Conservation (phyloP, 2,329 filamentous ascomycete genomes). For the Ophiostoma sp. region DNA sequence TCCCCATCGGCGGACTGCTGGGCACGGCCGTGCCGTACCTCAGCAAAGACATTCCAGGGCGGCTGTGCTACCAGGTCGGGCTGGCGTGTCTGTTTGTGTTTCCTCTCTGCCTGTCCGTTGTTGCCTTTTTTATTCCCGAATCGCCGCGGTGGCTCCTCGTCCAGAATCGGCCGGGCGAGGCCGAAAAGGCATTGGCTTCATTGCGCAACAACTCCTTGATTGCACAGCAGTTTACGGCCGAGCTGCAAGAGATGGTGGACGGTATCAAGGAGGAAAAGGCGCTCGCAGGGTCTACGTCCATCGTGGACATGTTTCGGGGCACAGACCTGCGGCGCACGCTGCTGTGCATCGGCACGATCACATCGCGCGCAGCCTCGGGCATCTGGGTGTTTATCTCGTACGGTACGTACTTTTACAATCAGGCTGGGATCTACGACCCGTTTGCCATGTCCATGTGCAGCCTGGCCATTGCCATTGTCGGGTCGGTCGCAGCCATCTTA, state of each 20-base stretch:
- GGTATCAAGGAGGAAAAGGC: not conserved
- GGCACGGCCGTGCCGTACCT: no score
- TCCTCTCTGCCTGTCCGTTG: no score
- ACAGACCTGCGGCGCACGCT: not conserved
- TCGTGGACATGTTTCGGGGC: not conserved
- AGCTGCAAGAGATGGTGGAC: not conserved
- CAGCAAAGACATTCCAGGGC: no score
- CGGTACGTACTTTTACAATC: not conserved
- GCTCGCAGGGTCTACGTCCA: not conserved
- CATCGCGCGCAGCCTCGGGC: not conserved
- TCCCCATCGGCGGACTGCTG: no score
- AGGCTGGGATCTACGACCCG: not conserved
- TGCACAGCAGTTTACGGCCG: no score
- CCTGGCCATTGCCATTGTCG: not conserved
- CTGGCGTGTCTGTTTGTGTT: no score
- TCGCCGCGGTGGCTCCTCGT: no score
- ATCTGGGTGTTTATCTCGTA: not conserved
- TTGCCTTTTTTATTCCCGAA: no score
- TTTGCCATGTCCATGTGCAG: not conserved
- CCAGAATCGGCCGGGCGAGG: no score
- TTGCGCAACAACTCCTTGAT: no score
- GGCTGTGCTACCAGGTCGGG: no score
- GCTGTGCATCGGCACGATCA: not conserved
- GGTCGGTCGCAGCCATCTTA: not conserved
- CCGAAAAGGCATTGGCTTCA: no score